phyloP scores from a whole-genome alignment of 345 rosid species.

The Brassica juncea region DNA sequence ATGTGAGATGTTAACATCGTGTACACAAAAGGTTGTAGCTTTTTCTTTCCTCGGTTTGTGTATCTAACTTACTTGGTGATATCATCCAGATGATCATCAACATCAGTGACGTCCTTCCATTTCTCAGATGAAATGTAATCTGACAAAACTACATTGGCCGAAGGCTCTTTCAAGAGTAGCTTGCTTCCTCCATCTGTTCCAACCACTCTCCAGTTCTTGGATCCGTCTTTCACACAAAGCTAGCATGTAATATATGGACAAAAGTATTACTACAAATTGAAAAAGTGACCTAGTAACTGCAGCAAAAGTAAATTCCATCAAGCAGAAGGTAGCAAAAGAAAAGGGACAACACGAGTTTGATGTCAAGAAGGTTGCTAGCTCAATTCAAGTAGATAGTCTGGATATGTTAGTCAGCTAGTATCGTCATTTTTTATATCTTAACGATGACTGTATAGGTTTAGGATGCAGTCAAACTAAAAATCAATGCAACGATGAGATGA shows the following conservation, averaged over 20 bases:
- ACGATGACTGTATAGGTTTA: not conserved
- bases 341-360: not conserved
- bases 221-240: constrained; percentile 85
- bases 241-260: constrained; percentile 31
- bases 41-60: not conserved
- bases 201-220: constrained; percentile 79
- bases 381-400: constrained; percentile 11
- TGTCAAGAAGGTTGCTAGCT: not conserved
- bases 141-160: constrained; percentile 64
- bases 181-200: constrained; percentile 68
- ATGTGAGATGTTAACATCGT: constrained; percentile 18
- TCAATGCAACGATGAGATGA: constrained; percentile 1
- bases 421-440: not conserved
- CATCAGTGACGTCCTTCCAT: constrained; percentile 80
- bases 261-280: constrained; percentile 5
- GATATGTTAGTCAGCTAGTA: constrained; percentile 9
- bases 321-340: constrained; percentile 5
- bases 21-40: constrained; percentile 13
- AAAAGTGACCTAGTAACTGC: not conserved
- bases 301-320: not conserved
- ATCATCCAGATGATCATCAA: constrained; percentile 95
- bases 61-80: constrained; percentile 65
- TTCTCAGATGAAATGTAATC: constrained; percentile 78
- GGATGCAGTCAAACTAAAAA: not conserved
- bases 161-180: constrained; percentile 73